Conservation (phyloP, 2,329 filamentous ascomycete species). For the Hawksworthiomyces lignivorus region DNA sequence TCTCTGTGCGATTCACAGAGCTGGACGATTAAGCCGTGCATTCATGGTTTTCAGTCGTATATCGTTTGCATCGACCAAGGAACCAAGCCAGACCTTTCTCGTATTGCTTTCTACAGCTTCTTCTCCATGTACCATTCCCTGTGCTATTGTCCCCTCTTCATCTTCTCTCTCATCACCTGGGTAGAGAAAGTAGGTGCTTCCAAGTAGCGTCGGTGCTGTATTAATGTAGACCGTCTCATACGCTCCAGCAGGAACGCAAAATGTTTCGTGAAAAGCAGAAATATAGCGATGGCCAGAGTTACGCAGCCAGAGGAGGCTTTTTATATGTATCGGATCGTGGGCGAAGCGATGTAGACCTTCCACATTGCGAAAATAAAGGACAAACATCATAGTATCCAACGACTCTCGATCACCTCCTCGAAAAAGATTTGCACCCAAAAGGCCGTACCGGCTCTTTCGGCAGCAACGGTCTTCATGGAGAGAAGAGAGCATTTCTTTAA, state of each 20-base stretch:
- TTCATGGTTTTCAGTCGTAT: constrained; percentile 11
- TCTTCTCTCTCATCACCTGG: background rate
- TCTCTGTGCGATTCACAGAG: too few relatives aligned
- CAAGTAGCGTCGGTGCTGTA: constrained; percentile 13
- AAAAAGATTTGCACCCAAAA: constrained; percentile 37
- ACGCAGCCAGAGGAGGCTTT: constrained; percentile 12
- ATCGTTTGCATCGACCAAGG: constrained; percentile 13
- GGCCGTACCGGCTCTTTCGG: constrained; percentile 30
- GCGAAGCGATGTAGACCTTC: constrained; percentile 16
- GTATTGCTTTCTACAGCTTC: background rate
- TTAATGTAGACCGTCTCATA: constrained; percentile 17
- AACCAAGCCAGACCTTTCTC: constrained; percentile 6
- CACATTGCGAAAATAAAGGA: constrained; percentile 15
- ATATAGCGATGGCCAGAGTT: constrained; percentile 4
- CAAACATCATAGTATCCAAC: constrained; percentile 14
- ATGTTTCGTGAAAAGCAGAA: constrained; percentile 17
- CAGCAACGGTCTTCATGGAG: constrained; percentile 14
- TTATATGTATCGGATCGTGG: constrained; percentile 8
- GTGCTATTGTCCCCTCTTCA: background rate
- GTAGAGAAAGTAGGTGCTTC: constrained; percentile 1
- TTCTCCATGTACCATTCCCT: background rate
- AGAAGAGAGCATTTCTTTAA: constrained; percentile 31
- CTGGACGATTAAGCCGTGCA: constrained; percentile 6
- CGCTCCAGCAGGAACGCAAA: constrained; percentile 11
- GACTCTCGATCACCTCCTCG: constrained; percentile 17